Conservation (phyloP, 768 basidiomycete genomes). For the Candolleomyces efflorescens region DNA sequence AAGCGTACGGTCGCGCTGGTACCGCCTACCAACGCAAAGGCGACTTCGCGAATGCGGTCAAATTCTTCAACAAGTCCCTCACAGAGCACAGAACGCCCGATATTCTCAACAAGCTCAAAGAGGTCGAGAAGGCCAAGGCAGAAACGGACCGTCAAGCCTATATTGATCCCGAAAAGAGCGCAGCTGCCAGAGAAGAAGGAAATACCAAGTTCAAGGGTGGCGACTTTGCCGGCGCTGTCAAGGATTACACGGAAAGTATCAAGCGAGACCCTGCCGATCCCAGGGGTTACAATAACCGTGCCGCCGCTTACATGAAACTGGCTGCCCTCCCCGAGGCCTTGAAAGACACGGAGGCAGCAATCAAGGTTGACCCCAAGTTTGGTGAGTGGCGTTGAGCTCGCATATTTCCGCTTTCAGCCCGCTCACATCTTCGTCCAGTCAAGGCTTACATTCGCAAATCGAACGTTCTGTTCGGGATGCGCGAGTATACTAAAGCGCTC, state of each 20-base stretch:
- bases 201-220: constrained; percentile 90
- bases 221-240: constrained; percentile 89
- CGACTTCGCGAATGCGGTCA: constrained; percentile 76
- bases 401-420: not conserved
- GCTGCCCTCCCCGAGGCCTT: constrained; percentile 91
- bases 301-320: constrained; percentile 96
- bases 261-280: constrained; percentile 91
- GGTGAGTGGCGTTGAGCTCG: constrained; percentile 36
- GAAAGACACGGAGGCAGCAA: constrained; percentile 93
- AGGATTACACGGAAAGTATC: constrained; percentile 92
- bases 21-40: constrained; percentile 78
- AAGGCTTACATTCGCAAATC: constrained; percentile 96
- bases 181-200: constrained; percentile 84
- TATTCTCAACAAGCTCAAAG: constrained; percentile 85
- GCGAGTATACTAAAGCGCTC: constrained; percentile 84
- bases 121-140: constrained; percentile 69
- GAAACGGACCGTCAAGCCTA: constrained; percentile 82
- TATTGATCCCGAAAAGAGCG: constrained; percentile 81
- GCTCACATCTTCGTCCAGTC: constrained; percentile 41
- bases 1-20: constrained; percentile 89
- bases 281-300: constrained; percentile 95
- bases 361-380: constrained; percentile 85
- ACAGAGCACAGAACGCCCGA: constrained; percentile 96
- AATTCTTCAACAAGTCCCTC: constrained; percentile 89
- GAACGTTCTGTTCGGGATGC: constrained; percentile 82